Base-by-base conservation (phyloP, 2,329 filamentous ascomycete species). In the Nannizzia gypsea region DNA sequence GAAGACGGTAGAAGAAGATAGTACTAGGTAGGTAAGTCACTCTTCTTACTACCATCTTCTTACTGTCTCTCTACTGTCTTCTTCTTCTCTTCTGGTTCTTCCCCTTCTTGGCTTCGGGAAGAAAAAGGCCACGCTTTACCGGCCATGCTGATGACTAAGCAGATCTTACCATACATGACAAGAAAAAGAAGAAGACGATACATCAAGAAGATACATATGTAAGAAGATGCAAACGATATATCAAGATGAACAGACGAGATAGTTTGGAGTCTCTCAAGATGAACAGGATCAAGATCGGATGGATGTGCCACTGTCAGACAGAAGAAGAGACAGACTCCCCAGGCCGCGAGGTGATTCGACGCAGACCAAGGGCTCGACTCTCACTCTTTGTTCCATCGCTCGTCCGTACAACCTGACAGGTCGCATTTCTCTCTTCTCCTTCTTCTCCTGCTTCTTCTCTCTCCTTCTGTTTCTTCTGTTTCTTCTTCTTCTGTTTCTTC, bases 331-430 rank as follows among this genome's bases (percentile, higher is more conserved):
- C 9, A 36, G 31, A 8, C 31, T 36, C 31, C 9, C 6, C 2
- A 22, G 9, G 5, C n/a, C 6, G 17, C 9, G n/a, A 46, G 48
- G 13, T 24, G 22, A 24, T 52, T 22, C 48, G 48, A 24, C 48
- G 24, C 26, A 13, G 13, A n/a, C 26, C 20, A 20, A 48, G 2
- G 17, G 42, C 17, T 11, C 42, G 17, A 46, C 42, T 22, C 42
- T 54, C n/a, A 46, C 42, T 22, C 42, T 54, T 26, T 54, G 26
- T 54, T 6, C 26, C 48, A 54, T 54, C 48, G 48, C 48, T 54
- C 48, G 17, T 31, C 48, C 48, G 48, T 54, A 4, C 48, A 17
- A 54, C 48, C 48, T 54, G 48, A 54, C 48, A 34, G 28, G 48
- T 54, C 48, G 48, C 48, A 54, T 54, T 52, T 52, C 26, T 22